A percentile compares a stretch with the other conserved stretches of the same genome.
phyloP scores from a whole-genome alignment of 495 filamentous ascomycete genomes.

The Xylaria acuta region DNA sequence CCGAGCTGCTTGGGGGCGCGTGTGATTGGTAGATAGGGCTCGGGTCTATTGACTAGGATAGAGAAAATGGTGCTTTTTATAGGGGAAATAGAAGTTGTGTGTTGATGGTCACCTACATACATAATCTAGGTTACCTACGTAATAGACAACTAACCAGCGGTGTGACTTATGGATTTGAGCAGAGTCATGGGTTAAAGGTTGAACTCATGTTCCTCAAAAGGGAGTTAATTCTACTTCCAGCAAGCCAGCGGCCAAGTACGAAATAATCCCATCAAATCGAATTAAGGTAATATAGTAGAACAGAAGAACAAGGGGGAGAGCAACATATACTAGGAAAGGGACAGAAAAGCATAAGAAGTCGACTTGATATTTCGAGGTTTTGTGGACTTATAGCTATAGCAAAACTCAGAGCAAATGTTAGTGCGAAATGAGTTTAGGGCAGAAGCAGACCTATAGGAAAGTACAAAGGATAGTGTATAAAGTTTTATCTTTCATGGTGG shows the following conservation, averaged over 20 bases:
- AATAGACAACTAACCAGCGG: neutral
- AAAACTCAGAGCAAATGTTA: neutral
- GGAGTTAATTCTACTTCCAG: too few relatives aligned
- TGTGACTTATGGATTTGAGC: neutral
- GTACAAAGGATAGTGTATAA: neutral
- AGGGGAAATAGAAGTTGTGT: neutral
- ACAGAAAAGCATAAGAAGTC: neutral
- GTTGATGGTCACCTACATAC: neutral
- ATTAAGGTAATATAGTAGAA: too few relatives aligned
- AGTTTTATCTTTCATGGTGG: neutral
- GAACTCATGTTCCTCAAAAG: neutral
- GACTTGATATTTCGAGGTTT: neutral
- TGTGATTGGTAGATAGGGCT: slow-evolving; percentile 71
- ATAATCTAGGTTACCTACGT: neutral
- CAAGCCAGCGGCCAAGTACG: neutral
- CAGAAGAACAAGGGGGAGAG: too few relatives aligned
- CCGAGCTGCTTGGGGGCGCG: slow-evolving; percentile 63
- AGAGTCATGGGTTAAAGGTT: neutral
- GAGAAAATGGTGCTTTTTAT: neutral
- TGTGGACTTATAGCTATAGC: neutral
- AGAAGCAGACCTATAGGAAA: neutral
- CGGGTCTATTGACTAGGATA: neutral
- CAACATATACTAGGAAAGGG: neutral
- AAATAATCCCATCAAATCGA: neutral
- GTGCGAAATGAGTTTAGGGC: too few relatives aligned